A percentile compares a stretch with the other conserved stretches of the same genome.
phyloP scores from a whole-genome alignment of 2,329 filamentous ascomycete genomes.

The Colletotrichum cereale region DNA sequence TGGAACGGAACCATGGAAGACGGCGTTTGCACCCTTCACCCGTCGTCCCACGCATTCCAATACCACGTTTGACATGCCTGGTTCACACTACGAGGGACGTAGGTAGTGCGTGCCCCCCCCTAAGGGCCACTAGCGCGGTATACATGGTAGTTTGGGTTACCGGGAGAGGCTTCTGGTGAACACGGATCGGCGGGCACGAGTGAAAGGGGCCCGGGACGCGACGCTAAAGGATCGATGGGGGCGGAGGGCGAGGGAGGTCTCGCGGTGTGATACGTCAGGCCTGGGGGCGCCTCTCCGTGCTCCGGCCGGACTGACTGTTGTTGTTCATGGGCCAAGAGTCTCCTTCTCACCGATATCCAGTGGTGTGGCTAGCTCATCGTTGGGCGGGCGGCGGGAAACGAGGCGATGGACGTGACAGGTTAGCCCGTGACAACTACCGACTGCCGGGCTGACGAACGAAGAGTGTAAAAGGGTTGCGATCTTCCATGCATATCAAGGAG shows the following conservation, averaged over 20 bases:
- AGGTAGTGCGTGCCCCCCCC: neutral
- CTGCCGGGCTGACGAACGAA: conserved; percentile 8
- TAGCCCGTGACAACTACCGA: conserved; percentile 20
- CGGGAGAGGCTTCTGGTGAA: neutral
- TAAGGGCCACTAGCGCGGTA: neutral
- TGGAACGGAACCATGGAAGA: conserved; percentile 2
- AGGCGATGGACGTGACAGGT: neutral
- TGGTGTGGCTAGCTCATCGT: neutral
- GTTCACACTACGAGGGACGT: neutral
- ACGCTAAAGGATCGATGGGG: neutral
- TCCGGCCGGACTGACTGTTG: conserved; percentile 6
- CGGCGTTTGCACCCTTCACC: neutral
- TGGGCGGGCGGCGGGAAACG: neutral
- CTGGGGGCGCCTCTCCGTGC: neutral
- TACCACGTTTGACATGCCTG: neutral
- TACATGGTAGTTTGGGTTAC: neutral
- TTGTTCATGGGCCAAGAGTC: neutral
- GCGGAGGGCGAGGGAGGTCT: conserved; percentile 4
- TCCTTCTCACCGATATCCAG: neutral
- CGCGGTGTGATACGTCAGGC: neutral
- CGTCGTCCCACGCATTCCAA: neutral
- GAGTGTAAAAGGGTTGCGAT: neutral
- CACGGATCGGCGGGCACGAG: neutral
- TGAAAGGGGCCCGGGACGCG: conserved; percentile 1
- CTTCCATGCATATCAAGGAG: conserved; percentile 1